These are phyloP conservation scores for Trichoderma gamsii DNA, from an alignment of 495 filamentous ascomycete species.

Conservation along the genomic window DNA sequence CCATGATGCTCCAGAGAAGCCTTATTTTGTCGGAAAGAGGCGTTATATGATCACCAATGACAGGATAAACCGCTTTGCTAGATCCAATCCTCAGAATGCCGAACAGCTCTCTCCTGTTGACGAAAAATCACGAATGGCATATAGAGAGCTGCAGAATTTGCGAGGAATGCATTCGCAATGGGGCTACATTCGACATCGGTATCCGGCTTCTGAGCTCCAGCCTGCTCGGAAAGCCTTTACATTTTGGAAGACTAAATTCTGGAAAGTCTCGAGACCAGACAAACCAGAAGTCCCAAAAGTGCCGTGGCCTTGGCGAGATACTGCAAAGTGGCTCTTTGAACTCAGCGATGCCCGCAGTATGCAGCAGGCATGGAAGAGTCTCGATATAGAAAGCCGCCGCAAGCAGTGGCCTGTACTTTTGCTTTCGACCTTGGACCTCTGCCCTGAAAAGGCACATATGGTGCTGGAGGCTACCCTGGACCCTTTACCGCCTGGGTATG, in stretches of 20 bases:
- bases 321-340: conserved; percentile 4
- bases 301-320: conserved; percentile 4
- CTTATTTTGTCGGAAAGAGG: background rate
- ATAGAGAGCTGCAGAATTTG: background rate
- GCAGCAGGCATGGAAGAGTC: background rate
- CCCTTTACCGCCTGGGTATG: conserved; percentile 7
- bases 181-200: conserved; percentile 4
- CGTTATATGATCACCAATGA: conserved; percentile 1
- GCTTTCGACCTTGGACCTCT: background rate
- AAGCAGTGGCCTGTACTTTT: conserved; percentile 3
- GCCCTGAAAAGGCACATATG: background rate
- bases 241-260: conserved; percentile 2
- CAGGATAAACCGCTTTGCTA: background rate
- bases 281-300: background rate
- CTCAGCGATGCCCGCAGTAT: background rate
- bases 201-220: background rate
- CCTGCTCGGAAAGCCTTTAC: background rate
- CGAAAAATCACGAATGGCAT: background rate
- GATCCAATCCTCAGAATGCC: background rate
- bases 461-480: conserved; percentile 2
- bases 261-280: background rate
- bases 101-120: background rate
- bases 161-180: conserved; percentile 5
- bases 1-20: background rate
- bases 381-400: background rate